A percentile compares a stretch with the other conserved stretches of the same genome.
phyloP scores from a whole-genome alignment of 768 basidiomycete genomes.

The Kwoniella heveanensis region DNA sequence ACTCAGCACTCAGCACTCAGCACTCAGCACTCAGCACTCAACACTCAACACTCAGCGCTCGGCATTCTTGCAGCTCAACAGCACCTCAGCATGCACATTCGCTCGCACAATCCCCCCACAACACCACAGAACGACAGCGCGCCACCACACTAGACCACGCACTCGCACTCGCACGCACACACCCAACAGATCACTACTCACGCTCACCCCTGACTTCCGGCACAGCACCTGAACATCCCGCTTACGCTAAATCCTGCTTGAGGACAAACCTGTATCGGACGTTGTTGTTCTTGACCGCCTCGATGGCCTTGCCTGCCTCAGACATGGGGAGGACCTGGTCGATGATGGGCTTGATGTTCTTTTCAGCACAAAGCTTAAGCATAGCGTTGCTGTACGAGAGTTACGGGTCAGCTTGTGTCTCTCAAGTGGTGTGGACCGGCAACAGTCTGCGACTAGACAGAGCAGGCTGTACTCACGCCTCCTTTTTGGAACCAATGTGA shows the following conservation, averaged over 20 bases:
- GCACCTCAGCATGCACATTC: too few relatives aligned
- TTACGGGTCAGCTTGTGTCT: constrained; percentile 18
- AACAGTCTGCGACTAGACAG: too few relatives aligned
- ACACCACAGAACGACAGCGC: neutral
- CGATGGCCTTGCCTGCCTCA: constrained; percentile 61
- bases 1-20: neutral
- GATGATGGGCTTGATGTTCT: constrained; percentile 62
- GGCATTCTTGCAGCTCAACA: too few relatives aligned
- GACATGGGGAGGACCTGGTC: constrained; percentile 59
- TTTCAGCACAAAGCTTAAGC: constrained; percentile 65
- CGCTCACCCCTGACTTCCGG: too few relatives aligned
- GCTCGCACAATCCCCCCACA: too few relatives aligned
- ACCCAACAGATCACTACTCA: too few relatives aligned
- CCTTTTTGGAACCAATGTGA: constrained; percentile 64
- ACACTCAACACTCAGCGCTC: too few relatives aligned
- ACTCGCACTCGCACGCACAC: constrained; percentile 1
- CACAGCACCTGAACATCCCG: constrained; percentile 1
- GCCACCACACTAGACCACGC: neutral
- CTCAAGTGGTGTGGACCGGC: too few relatives aligned
- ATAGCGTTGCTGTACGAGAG: constrained; percentile 57
- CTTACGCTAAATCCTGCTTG: constrained; percentile 52
- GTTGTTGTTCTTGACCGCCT: constrained; percentile 60
- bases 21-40: neutral
- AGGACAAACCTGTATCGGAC: constrained; percentile 65
- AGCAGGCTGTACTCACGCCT: constrained; percentile 48